Evolutionary conservation across 2,329 filamentous ascomycete species (phyloP), one percentile per base, ranked within the genome.

Genomic region (Aspergillus jensenii): DNA sequence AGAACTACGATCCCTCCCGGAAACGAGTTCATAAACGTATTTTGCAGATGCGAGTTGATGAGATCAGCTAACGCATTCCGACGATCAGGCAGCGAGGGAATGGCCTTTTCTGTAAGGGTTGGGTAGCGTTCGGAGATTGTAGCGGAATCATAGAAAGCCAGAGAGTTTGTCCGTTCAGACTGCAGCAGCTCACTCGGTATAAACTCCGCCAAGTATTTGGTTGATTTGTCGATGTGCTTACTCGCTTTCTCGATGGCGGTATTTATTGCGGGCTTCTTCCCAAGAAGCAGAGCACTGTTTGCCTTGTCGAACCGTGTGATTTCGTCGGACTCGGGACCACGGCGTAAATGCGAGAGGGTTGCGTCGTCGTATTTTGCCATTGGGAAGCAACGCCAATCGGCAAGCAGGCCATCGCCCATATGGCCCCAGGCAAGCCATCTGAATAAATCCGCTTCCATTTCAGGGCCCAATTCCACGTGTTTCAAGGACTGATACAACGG

Each of bases 371-470:
- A 84, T 17, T 85, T 72, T 0, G 85, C 90, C 90, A 97, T 96
- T 3, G 95, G 95, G 52, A 96, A 82, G 25, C 91, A 82, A n/a
- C 89, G 82, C 75, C 89, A 89, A 71, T 93, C 87, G 15, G 89
- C 83, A 48, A 98, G 81, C 37, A 98, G 77, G 1, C 95, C 95
- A 17, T 87, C 88, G 12, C 89, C 89, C 90, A 96, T 95, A 59
- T 89, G 87, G 54, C 91, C 91, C 93, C 93, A 99, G 0, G 93
- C 93, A 60, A 97, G 78, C 92, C 92, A 97, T 62, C 89, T 83
- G 80, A 90, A 87, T 33, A 97, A 69, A 61, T 96, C 90, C 14
- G 77, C 78, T 71, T 88, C 87, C 59, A 95, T 74, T 1, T 77
- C 79, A 0, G 81, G 71, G n/a, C 87, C 81, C 31, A 92, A 77